phyloP scores from a whole-genome alignment of 495 filamentous ascomycete genomes.

The Aspergillus avenaceus region DNA sequence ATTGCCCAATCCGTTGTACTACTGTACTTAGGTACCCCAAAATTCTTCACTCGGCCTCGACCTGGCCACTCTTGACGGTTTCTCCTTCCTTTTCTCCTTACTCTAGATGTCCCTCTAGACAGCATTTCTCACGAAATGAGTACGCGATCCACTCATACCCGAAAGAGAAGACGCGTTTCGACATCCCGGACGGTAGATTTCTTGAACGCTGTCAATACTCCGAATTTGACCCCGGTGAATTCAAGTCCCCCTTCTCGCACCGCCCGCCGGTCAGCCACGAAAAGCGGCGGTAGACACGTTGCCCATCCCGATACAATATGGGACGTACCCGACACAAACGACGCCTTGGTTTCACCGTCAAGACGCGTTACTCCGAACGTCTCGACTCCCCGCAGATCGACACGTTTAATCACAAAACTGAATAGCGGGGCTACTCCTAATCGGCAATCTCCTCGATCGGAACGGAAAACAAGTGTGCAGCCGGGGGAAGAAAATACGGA shows the following conservation, averaged over 20 bases:
- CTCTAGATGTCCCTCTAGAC: background rate
- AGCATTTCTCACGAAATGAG: background rate
- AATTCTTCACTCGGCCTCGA: too few relatives aligned
- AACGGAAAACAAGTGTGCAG: background rate
- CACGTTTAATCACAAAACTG: background rate
- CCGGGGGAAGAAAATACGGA: background rate
- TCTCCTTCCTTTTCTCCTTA: too few relatives aligned
- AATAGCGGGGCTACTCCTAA: background rate
- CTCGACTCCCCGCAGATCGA: background rate
- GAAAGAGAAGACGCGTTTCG: constrained; percentile 12
- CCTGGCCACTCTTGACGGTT: too few relatives aligned
- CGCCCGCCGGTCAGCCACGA: background rate
- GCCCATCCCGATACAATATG: background rate
- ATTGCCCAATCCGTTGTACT: too few relatives aligned
- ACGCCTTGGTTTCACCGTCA: background rate
- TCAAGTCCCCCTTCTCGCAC: background rate
- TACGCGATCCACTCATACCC: constrained; percentile 7
- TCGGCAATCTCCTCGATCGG: background rate
- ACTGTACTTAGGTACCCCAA: too few relatives aligned
- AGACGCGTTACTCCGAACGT: background rate
- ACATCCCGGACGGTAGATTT: constrained; percentile 14
- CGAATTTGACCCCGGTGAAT: background rate
- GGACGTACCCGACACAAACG: background rate
- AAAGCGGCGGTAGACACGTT: background rate
- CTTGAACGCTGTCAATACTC: constrained; percentile 17